Conservation (phyloP, 2,329 filamentous ascomycete genomes). For the Colletotrichum zoysiae region DNA sequence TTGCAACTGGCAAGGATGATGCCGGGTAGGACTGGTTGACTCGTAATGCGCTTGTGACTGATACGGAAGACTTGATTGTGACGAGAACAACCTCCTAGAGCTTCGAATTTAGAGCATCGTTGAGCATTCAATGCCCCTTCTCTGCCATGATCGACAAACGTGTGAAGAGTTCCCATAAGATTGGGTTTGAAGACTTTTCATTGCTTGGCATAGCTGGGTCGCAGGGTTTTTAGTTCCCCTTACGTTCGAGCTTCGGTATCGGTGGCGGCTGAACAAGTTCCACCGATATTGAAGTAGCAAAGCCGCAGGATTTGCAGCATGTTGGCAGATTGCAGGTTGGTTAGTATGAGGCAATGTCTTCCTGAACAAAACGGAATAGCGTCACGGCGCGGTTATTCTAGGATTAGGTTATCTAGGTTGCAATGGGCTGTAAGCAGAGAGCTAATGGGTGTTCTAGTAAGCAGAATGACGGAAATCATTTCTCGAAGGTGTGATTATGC, state of each 20-base stretch:
- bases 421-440: neutral
- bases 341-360: no score
- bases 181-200: no score
- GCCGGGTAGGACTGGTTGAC: conserved; percentile 3
- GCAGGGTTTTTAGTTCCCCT: no score
- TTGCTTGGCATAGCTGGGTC: no score
- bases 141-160: no score
- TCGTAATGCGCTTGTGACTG: neutral
- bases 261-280: no score
- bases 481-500: neutral
- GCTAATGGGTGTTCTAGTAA: neutral
- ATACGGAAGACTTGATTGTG: neutral
- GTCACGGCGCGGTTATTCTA: neutral
- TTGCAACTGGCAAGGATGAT: conserved; percentile 17
- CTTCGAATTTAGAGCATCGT: neutral
- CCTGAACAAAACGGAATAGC: neutral
- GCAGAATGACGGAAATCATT: neutral
- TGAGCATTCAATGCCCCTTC: neutral
- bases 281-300: no score
- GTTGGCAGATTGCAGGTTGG: no score
- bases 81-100: no score
- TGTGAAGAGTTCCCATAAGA: no score
- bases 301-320: no score
- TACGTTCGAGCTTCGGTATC: no score
- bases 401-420: neutral